Conservation (phyloP, 2,329 filamentous ascomycete genomes). For the Colletotrichum eremochloae region DNA sequence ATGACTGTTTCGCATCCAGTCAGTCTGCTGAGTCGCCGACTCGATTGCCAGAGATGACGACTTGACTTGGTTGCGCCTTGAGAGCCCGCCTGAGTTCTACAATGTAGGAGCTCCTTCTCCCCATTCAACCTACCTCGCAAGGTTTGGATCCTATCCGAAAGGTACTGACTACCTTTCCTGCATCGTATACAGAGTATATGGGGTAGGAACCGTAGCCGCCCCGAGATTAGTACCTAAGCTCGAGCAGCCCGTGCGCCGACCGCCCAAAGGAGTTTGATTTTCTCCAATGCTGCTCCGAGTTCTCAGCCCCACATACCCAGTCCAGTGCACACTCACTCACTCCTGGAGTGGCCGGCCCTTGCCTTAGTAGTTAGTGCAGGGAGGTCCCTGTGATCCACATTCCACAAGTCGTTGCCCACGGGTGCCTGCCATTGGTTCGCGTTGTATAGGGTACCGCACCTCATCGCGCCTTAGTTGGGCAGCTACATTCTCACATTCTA, state of each 20-base stretch:
- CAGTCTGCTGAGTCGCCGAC: background rate
- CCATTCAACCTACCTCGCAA: no score
- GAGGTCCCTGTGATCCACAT: constrained; percentile 4
- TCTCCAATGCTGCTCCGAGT: background rate
- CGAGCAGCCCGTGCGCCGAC: background rate
- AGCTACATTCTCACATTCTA: background rate
- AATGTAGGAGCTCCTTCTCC: background rate
- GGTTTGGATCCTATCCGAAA: background rate
- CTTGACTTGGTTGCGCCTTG: background rate
- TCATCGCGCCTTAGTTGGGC: background rate
- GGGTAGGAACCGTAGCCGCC: background rate
- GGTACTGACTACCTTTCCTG: background rate
- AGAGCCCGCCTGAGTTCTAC: background rate
- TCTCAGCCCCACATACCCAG: background rate
- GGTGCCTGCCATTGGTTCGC: constrained; percentile 27
- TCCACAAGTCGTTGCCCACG: constrained; percentile 14
- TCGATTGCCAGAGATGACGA: background rate
- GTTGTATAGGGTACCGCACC: background rate
- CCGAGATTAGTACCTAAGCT: background rate
- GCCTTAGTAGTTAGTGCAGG: background rate
- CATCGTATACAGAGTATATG: no score
- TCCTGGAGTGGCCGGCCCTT: background rate
- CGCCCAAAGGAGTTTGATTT: background rate
- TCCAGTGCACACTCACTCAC: background rate
- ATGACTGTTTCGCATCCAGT: background rate